Percentiles rank a stretch among this genome's conserved stretches.
Conservation (phyloP, 2,329 filamentous ascomycete species). For the Talaromyces atroroseus region DNA sequence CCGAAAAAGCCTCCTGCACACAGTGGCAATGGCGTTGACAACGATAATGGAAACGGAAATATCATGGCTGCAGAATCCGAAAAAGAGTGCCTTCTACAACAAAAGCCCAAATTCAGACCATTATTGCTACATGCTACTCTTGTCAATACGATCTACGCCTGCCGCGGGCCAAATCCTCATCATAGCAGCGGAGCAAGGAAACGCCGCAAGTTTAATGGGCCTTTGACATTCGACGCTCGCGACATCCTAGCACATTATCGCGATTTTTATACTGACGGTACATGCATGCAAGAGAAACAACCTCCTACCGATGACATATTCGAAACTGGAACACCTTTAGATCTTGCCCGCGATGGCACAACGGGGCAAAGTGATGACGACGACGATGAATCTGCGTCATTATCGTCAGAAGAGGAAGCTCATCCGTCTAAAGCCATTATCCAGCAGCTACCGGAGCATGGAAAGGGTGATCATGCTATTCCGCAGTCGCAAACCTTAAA, state of each 20-base stretch:
- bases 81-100: conserved; percentile 5
- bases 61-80: not conserved
- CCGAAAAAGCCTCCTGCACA: not conserved
- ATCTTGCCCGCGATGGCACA: not conserved
- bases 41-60: not conserved
- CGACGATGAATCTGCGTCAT: conserved; percentile 2
- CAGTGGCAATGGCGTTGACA: not conserved
- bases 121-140: conserved; percentile 79
- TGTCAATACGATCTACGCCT: conserved; percentile 73
- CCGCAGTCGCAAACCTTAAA: not conserved
- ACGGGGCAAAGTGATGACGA: conserved; percentile 3
- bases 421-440: conserved; percentile 7
- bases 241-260: conserved; percentile 27
- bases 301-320: not conserved
- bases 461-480: conserved; percentile 17
- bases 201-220: conserved; percentile 13
- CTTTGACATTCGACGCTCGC: conserved; percentile 46
- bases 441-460: not conserved
- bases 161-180: conserved; percentile 5
- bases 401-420: conserved; percentile 12
- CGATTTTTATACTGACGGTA: conserved; percentile 30
- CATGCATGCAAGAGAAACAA: conserved; percentile 18
- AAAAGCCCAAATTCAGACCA: conserved; percentile 42
- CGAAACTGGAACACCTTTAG: not conserved
- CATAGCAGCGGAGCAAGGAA: conserved; percentile 9